phyloP scores from a whole-genome alignment of 1,284 basidiomycete genomes.

The Phellinidium pouzarii region DNA sequence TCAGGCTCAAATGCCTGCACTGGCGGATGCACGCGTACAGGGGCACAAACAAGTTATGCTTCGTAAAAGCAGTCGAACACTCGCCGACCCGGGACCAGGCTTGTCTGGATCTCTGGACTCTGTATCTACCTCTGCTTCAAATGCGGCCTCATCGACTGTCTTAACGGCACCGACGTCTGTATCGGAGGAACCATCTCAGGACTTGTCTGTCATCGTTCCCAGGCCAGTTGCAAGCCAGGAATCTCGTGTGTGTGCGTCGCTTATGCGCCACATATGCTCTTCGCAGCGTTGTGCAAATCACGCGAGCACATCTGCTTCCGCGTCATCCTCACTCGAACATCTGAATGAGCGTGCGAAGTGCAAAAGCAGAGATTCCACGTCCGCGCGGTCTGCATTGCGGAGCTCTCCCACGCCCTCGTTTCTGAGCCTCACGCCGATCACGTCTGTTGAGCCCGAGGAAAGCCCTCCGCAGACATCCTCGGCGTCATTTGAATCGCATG shows the following conservation, averaged over 20 bases:
- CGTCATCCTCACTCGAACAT: neutral
- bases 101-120: neutral
- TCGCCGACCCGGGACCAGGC: neutral
- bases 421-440: neutral
- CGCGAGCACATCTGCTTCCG: neutral
- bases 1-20: neutral
- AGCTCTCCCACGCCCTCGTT: neutral
- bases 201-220: neutral
- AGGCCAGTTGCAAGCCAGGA: neutral
- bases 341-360: neutral
- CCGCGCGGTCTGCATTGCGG: neutral
- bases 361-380: neutral
- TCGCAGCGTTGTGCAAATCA: conserved; percentile 2
- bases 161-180: neutral
- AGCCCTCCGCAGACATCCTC: neutral
- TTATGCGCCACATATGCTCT: conserved; percentile 3
- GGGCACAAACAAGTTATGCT: neutral
- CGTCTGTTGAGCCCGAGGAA: neutral
- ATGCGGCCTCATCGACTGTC: neutral
- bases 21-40: neutral
- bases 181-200: neutral
- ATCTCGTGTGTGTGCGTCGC: neutral
- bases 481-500: neutral
- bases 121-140: neutral
- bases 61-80: neutral